A percentile compares a stretch with the other conserved stretches of the same genome.
These are phyloP conservation scores for Wolfiporia cocos DNA, from an alignment of 1,284 basidiomycete genomes.

Conservation along the genomic window DNA sequence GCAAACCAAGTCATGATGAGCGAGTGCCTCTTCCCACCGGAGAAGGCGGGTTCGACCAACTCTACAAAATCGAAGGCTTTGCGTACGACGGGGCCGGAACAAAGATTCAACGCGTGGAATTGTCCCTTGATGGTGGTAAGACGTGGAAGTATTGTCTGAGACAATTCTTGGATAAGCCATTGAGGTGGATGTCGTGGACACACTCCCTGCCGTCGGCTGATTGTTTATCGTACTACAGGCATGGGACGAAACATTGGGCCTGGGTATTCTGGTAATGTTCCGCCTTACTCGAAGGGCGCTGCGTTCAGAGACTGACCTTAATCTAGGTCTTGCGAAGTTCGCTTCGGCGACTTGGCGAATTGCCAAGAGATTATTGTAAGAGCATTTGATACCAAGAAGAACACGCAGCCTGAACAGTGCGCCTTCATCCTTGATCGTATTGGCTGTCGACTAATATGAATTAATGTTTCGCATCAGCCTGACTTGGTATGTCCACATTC, in stretches of 20 bases:
- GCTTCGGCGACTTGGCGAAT: constrained; percentile 12
- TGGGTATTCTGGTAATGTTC: constrained; percentile 19
- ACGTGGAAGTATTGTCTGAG: constrained; percentile 19
- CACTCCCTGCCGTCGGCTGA: not conserved
- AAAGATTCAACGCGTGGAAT: constrained; percentile 16
- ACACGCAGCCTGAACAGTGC: constrained; percentile 16
- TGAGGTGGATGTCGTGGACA: no score
- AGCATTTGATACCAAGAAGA: constrained; percentile 17
- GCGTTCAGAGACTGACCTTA: not conserved
- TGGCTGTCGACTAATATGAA: constrained; percentile 3
- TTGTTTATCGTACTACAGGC: constrained; percentile 10
- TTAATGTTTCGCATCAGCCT: constrained; percentile 8
- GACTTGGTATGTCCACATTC: constrained; percentile 10
- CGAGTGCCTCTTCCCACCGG: constrained; percentile 5
- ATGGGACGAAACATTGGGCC: constrained; percentile 20
- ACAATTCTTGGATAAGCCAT: constrained; percentile 12
- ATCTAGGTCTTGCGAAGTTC: constrained; percentile 18
- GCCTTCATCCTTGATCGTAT: constrained; percentile 12
- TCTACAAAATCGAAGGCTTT: constrained; percentile 15
- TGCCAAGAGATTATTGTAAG: constrained; percentile 16
- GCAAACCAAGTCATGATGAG: constrained; percentile 18
- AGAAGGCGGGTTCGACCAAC: constrained; percentile 1
- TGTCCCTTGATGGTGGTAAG: constrained; percentile 18
- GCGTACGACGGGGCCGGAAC: constrained; percentile 19
- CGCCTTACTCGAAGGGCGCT: not conserved